These are phyloP conservation scores for Tolypocladium paradoxum DNA, from an alignment of 2,329 filamentous ascomycete genomes.

Conservation along the genomic window DNA sequence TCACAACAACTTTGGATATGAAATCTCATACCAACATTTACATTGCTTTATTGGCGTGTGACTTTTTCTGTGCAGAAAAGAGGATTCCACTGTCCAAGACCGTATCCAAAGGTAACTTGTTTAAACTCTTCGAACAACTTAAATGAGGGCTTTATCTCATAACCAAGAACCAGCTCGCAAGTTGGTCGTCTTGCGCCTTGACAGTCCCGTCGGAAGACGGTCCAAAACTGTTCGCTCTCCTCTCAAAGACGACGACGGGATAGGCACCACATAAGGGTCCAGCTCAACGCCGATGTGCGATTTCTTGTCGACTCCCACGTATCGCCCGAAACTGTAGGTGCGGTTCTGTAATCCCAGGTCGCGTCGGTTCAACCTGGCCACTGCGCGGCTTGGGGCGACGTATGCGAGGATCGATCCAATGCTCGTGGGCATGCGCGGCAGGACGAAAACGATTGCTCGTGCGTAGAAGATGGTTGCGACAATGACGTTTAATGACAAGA, in stretches of 20 bases:
- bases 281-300: slow-evolving; percentile 41
- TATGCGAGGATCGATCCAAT: slow-evolving; percentile 36
- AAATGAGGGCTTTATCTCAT: no score
- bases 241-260: neutral
- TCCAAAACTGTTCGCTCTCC: no score
- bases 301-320: slow-evolving; percentile 33
- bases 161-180: no score
- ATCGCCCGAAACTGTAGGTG: slow-evolving; percentile 40
- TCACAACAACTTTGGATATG: no score
- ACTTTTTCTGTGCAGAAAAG: no score
- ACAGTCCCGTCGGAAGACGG: no score
- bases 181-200: no score
- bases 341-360: neutral
- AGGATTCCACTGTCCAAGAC: no score
- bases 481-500: slow-evolving; percentile 32
- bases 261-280: slow-evolving; percentile 28
- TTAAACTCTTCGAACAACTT: no score
- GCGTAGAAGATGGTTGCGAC: slow-evolving; percentile 33
- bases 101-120: no score
- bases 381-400: slow-evolving; percentile 33
- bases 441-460: slow-evolving; percentile 25
- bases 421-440: slow-evolving; percentile 40
- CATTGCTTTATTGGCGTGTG: no score
- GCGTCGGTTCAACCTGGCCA: slow-evolving; percentile 8
- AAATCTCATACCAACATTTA: no score